Evolutionary conservation across 2,329 filamentous ascomycete species (phyloP), one percentile per base, ranked within the genome.

Genomic region (Pseudogymnoascus sp.): DNA sequence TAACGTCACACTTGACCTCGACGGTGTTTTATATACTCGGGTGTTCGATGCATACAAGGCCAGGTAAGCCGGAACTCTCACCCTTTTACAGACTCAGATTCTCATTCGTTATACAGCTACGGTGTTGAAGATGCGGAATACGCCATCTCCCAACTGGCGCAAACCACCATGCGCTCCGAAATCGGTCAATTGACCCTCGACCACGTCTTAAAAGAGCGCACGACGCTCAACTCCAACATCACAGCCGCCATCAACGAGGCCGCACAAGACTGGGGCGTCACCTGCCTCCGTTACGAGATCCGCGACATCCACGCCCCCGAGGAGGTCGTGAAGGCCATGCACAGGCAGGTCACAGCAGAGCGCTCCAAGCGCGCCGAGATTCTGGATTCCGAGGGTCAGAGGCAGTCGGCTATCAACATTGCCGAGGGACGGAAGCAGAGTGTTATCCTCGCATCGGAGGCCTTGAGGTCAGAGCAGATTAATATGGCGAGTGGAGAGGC

Each of bases 21-120:
- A 99, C 75, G 95, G 95, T 69, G 91, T 99, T 40, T 79, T 99
- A 61, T 99, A 96, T 75, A 99, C 95, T 5, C 83, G 95, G 64
- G 93, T 99, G 1, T 96, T 97, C 75, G 95, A 99, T 76, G 93
- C 95, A 10, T 99, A 96, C 78, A 99, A 97, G 79, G 95, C 95
- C 16, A 95, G 90, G 89, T 93, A 77, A 72, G 82, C 70, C 61
- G 6, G 59, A n/a, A 5, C n/a, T 59, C 18, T 56, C 40, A 16
- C 8, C 1, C 25, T 21, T 7, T 25, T 36, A 31, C 42, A 36
- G 14, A 14, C 56, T 64, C 34, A 64, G 25, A 14, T 37, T 23
- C 25, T 36, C 31, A 21, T 11, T 21, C 16, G 8, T 34, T 34
- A 28, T 56, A 66, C 67, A 96, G 92, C 77, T 99, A 99, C 75